phyloP scores from a whole-genome alignment of 352 stramenopile species.

The Phytophthora pluvialis region DNA sequence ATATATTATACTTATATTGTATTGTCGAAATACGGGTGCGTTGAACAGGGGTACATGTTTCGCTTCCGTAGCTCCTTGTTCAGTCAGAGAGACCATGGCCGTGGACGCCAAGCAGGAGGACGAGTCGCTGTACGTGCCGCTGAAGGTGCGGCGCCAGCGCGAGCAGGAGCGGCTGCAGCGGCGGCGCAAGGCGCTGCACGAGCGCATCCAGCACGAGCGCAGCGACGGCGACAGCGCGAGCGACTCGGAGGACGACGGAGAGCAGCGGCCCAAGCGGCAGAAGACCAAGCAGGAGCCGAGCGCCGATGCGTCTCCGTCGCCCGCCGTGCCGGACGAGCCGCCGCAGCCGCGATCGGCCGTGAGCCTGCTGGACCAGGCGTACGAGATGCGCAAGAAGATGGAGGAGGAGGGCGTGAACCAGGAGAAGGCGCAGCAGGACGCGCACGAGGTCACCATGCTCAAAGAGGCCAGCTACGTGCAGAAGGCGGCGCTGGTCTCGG shows the following conservation, averaged over 20 bases:
- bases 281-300: conserved; percentile 3
- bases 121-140: conserved; percentile 77
- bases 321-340: neutral
- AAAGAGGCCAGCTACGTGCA: conserved; percentile 96
- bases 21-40: too few species aligned
- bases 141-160: conserved; percentile 74
- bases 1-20: too few species aligned
- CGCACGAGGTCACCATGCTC: conserved; percentile 93
- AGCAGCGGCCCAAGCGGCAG: conserved; percentile 25
- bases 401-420: conserved; percentile 83
- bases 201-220: conserved; percentile 56
- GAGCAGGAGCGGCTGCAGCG: conserved; percentile 71
- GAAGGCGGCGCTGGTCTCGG: conserved; percentile 95
- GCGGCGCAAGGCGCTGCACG: conserved; percentile 56
- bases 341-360: conserved; percentile 59
- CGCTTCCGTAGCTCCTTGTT: neutral
- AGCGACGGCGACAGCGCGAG: conserved; percentile 32
- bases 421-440: conserved; percentile 79
- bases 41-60: too few species aligned
- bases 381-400: conserved; percentile 82
- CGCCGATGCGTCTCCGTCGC: conserved; percentile 7
- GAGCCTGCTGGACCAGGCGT: conserved; percentile 84
- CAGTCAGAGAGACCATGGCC: conserved; percentile 3
- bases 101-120: conserved; percentile 27
- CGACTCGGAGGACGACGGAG: conserved; percentile 18